Evolutionary conservation across 139 green algal genomes (phyloP).

Genomic region (Chara braunii): DNA sequence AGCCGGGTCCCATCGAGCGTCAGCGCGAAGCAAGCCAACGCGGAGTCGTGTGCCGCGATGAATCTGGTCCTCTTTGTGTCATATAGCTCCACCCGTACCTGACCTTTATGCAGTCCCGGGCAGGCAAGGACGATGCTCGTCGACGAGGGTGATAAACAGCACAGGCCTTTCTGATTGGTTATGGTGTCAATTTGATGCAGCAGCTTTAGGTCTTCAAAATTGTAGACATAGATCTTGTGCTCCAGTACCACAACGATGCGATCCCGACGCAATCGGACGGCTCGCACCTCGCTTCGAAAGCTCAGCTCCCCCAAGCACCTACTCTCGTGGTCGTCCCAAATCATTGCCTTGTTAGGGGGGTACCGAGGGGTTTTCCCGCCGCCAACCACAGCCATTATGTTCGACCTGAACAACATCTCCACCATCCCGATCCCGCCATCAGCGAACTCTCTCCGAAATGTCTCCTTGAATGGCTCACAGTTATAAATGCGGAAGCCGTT

Average conservation of each 20-base stretch:
- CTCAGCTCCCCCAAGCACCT: slow-evolving; percentile 88
- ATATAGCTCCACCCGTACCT: slow-evolving; percentile 91
- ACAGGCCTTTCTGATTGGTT: slow-evolving; percentile 70
- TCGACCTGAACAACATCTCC: slow-evolving; percentile 94
- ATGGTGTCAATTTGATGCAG: slow-evolving; percentile 85
- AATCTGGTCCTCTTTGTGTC: slow-evolving; percentile 81
- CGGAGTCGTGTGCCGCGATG: slow-evolving; percentile 74
- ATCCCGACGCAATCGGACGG: slow-evolving; percentile 78
- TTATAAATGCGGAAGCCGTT: slow-evolving; percentile 85
- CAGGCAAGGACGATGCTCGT: slow-evolving; percentile 83
- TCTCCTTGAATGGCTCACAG: slow-evolving; percentile 84
- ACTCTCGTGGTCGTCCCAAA: slow-evolving; percentile 92
- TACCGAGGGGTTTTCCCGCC: slow-evolving; percentile 63
- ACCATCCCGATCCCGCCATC: slow-evolving; percentile 66
- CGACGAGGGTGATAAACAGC: slow-evolving; percentile 67
- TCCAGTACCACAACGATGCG: slow-evolving; percentile 87
- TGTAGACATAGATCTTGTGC: slow-evolving; percentile 83
- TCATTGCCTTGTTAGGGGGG: slow-evolving; percentile 71
- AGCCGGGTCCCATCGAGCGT: slow-evolving; percentile 73
- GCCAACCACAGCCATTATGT: slow-evolving; percentile 90
- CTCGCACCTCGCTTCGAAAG: slow-evolving; percentile 77
- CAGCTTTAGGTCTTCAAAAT: slow-evolving; percentile 87
- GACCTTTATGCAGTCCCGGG: slow-evolving; percentile 77
- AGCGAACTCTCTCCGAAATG: slow-evolving; percentile 38
- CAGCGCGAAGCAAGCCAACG: slow-evolving; percentile 67